phyloP scores from a whole-genome alignment of 2,329 filamentous ascomycete genomes.

The Ceratocystis papillata region DNA sequence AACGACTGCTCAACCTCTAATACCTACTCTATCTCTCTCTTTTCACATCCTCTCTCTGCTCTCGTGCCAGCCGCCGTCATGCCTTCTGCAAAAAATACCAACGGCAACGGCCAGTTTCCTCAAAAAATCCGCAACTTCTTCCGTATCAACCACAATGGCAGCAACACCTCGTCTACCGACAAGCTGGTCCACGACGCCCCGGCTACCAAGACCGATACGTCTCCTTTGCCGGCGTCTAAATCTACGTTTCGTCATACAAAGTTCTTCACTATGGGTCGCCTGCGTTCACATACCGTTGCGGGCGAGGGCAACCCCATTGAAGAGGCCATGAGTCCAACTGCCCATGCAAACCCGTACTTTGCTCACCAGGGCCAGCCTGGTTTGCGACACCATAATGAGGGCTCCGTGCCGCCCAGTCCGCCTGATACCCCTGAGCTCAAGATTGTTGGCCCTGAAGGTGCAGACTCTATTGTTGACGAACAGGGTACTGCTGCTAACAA shows the following conservation, averaged over 20 bases:
- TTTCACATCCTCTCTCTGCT: background rate
- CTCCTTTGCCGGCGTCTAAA: slow-evolving; percentile 35
- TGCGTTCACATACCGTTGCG: slow-evolving; percentile 79
- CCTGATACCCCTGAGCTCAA: slow-evolving; percentile 78
- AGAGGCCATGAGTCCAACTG: slow-evolving; percentile 80
- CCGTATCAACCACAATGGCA: slow-evolving; percentile 43
- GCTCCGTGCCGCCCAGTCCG: slow-evolving; percentile 82
- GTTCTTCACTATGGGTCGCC: slow-evolving; percentile 79
- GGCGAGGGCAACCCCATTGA: slow-evolving; percentile 88
- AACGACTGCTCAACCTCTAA: background rate
- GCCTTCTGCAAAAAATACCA: slow-evolving; percentile 44
- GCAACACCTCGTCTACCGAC: slow-evolving; percentile 23
- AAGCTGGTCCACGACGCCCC: slow-evolving; percentile 19
- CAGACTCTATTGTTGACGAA: slow-evolving; percentile 35
- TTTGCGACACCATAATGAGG: slow-evolving; percentile 87
- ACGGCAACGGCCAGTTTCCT: slow-evolving; percentile 50
- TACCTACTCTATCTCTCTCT: background rate
- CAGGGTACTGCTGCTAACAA: slow-evolving; percentile 70
- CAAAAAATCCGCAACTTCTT: slow-evolving; percentile 63
- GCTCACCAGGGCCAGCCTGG: slow-evolving; percentile 89
- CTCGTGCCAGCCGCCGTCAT: slow-evolving; percentile 30
- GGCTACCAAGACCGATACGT: slow-evolving; percentile 26
- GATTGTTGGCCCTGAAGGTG: slow-evolving; percentile 55
- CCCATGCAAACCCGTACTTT: slow-evolving; percentile 94
- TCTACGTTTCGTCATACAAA: slow-evolving; percentile 69